A percentile compares a stretch with the other conserved stretches of the same genome.
phyloP scores from a whole-genome alignment of 2,329 filamentous ascomycete species.

The Davidsoniella neocaledoniae region DNA sequence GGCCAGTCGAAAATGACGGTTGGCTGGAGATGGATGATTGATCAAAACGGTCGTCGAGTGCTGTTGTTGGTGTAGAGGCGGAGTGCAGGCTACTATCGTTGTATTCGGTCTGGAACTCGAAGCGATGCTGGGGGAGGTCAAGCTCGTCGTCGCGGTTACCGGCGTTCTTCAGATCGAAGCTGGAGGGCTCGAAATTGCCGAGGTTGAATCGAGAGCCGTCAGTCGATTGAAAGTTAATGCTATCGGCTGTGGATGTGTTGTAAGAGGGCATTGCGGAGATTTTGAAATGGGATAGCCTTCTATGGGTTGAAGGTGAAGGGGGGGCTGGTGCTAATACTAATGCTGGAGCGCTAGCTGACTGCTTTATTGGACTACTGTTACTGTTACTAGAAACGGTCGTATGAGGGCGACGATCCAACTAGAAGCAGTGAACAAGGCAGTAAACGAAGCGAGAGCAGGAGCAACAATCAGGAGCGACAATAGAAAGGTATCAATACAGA shows the following conservation, averaged over 20 bases:
- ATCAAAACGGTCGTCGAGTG: constrained; percentile 12
- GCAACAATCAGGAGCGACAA: background rate
- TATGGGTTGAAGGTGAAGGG: background rate
- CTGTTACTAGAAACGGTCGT: too few relatives aligned
- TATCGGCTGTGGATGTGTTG: constrained; percentile 5
- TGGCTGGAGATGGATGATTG: constrained; percentile 9
- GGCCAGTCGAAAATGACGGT: constrained; percentile 7
- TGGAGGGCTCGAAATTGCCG: constrained; percentile 6
- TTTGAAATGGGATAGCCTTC: background rate
- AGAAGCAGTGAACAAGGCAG: background rate
- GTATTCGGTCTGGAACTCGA: constrained; percentile 11
- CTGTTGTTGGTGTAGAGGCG: constrained; percentile 7
- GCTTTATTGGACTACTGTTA: too few relatives aligned
- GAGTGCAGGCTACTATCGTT: constrained; percentile 12
- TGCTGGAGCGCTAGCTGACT: too few relatives aligned
- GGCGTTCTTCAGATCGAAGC: constrained; percentile 3
- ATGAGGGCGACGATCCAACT: background rate
- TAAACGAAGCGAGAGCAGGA: background rate
- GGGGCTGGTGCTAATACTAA: too few relatives aligned
- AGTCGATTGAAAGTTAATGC: constrained; percentile 8
- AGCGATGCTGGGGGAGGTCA: constrained; percentile 10
- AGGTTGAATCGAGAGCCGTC: constrained; percentile 7
- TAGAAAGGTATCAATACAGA: constrained; percentile 2
- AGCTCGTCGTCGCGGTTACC: background rate
- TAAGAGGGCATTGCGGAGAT: constrained; percentile 12